Evolutionary conservation across 345 rosid genomes (phyloP).

Genomic region (Syzygium oleosum): DNA sequence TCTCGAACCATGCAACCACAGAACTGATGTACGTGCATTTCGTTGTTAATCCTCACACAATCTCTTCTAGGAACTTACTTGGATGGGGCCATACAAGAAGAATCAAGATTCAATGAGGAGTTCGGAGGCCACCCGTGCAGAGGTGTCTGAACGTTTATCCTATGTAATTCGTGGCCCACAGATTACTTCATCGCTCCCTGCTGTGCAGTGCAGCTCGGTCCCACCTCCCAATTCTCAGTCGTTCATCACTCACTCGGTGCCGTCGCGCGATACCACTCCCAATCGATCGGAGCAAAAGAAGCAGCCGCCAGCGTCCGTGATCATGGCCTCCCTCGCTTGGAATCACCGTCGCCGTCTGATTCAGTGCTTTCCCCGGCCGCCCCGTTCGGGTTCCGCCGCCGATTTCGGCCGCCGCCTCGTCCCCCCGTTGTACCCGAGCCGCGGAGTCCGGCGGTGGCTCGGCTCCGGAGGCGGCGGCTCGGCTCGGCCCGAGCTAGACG

Average conservation of each 20-base stretch:
- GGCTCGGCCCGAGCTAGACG: conserved; percentile 42
- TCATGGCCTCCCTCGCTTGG: neutral
- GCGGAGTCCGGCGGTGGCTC: neutral
- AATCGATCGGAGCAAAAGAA: neutral
- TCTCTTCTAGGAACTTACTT: too few relatives aligned
- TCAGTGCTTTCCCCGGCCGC: neutral
- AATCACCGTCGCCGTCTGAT: neutral
- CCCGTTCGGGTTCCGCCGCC: neutral
- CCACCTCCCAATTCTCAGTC: neutral
- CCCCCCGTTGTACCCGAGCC: neutral
- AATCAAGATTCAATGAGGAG: too few relatives aligned
- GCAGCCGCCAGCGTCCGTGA: neutral
- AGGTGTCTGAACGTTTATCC: too few relatives aligned
- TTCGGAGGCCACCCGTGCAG: too few relatives aligned
- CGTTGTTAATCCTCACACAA: too few relatives aligned
- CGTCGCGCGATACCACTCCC: neutral
- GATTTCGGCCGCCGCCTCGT: neutral
- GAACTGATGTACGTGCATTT: too few relatives aligned
- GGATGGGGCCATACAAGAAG: too few relatives aligned
- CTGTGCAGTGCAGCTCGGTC: neutral
- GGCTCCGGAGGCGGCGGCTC: conserved; percentile 25
- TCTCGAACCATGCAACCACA: too few relatives aligned
- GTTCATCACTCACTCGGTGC: neutral
- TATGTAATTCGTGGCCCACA: too few relatives aligned
- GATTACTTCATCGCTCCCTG: neutral